Evolutionary conservation across 2,329 filamentous ascomycete species (phyloP).

Genomic region (Coleophoma cylindrospora): DNA sequence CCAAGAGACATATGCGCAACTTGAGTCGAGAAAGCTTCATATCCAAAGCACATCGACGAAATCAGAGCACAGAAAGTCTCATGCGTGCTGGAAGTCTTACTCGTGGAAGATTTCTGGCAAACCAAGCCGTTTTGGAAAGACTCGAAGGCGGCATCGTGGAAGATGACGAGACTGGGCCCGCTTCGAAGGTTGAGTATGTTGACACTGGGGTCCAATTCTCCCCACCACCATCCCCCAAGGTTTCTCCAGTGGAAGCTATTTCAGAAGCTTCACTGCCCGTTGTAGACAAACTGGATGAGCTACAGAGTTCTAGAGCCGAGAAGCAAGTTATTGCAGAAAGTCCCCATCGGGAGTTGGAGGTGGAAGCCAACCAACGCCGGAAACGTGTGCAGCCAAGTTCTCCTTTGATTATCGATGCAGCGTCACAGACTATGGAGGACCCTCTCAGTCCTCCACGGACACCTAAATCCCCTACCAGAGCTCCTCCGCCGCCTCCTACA

Average conservation of each 20-base stretch:
- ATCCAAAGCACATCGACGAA: constrained; percentile 45
- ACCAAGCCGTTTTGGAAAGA: constrained; percentile 49
- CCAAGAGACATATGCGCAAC: constrained; percentile 46
- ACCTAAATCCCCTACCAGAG: constrained; percentile 47
- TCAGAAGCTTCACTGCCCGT: constrained; percentile 38
- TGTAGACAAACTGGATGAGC: constrained; percentile 4
- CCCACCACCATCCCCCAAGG: constrained; percentile 69
- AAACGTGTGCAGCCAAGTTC: constrained; percentile 59
- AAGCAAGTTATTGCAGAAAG: constrained; percentile 30
- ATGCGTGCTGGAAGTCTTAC: constrained; percentile 49
- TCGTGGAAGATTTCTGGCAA: constrained; percentile 47
- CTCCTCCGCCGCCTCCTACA: constrained; percentile 34
- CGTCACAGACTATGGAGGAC: constrained; percentile 57
- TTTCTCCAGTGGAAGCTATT: constrained; percentile 32
- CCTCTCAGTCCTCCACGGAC: constrained; percentile 62
- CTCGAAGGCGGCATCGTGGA: constrained; percentile 47
- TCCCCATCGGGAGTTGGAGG: constrained; percentile 44
- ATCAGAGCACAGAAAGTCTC: constrained; percentile 54
- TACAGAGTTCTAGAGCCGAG: constrained; percentile 11
- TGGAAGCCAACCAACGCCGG: constrained; percentile 69
- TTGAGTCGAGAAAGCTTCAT: constrained; percentile 53
- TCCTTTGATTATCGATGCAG: constrained; percentile 46
- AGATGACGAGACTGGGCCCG: constrained; percentile 38
- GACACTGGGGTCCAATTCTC: constrained; percentile 81
- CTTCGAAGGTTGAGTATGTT: constrained; percentile 52